These are phyloP conservation scores for Citrus australasica DNA, from an alignment of 345 rosid species.

Conservation along the genomic window DNA sequence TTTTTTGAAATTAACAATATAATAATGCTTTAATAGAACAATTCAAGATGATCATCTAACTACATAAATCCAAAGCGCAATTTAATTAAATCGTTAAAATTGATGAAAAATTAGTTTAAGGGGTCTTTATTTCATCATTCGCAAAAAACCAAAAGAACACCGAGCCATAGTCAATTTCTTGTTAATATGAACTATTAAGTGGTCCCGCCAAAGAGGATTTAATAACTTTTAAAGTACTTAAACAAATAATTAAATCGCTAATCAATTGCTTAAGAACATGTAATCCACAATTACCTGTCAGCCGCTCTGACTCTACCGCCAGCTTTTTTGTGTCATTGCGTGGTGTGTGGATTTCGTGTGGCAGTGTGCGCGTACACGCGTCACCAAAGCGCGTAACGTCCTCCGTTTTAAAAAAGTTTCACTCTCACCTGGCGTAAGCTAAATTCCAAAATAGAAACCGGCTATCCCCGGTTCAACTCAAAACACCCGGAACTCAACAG, in stretches of 20 bases:
- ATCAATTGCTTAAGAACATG: background rate
- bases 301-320: background rate
- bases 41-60: background rate
- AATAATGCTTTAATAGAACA: background rate
- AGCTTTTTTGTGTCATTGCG: background rate
- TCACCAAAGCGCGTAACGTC: constrained; percentile 2
- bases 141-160: background rate
- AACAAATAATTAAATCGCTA: background rate
- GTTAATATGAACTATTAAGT: background rate
- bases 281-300: background rate
- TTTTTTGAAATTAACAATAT: too few species aligned
- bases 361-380: constrained; percentile 7
- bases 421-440: constrained; percentile 14
- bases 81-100: background rate
- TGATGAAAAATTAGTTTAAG: background rate
- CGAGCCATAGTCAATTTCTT: background rate
- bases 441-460: constrained; percentile 18
- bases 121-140: too few species aligned
- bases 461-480: constrained; percentile 19
- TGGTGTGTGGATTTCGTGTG: constrained; percentile 34
- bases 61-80: background rate
- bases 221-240: background rate
- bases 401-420: background rate
- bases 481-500: background rate
- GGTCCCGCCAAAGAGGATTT: background rate